Conservation (phyloP, 371 early-diverging fungal genomes). For the Mortierella sp. region DNA sequence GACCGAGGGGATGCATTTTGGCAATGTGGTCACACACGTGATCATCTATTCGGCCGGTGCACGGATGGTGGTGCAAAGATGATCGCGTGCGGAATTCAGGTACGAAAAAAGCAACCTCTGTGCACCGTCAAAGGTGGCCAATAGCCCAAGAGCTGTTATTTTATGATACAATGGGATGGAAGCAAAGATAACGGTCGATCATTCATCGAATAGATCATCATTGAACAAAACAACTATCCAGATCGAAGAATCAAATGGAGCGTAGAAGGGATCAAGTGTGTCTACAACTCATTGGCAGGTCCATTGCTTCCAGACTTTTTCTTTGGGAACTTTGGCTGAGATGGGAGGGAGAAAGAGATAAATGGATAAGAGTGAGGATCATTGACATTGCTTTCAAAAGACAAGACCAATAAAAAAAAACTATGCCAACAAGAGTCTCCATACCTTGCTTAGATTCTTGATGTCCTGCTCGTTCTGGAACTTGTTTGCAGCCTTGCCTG, state of each 20-base stretch:
- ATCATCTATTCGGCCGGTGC: too few species aligned
- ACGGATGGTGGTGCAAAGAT: too few species aligned
- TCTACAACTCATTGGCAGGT: constrained; percentile 17
- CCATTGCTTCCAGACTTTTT: constrained; percentile 30
- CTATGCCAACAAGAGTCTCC: neutral
- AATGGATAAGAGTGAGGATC: neutral
- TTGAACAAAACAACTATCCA: neutral
- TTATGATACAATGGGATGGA: too few species aligned
- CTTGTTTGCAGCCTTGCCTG: constrained; percentile 36
- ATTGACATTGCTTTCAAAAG: too few species aligned
- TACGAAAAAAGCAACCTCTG: neutral
- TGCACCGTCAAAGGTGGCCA: neutral
- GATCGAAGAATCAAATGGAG: neutral
- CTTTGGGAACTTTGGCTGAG: constrained; percentile 44
- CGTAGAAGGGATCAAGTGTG: neutral
- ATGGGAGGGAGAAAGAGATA: neutral
- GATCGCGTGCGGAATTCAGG: too few species aligned
- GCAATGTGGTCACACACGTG: too few species aligned
- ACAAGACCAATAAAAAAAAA: too few species aligned
- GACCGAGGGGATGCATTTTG: too few species aligned
- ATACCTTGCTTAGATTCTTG: constrained; percentile 43
- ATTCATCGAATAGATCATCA: neutral
- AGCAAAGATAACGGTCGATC: too few species aligned
- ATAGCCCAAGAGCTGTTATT: too few species aligned
- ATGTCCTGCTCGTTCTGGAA: constrained; percentile 53